Evolutionary conservation across 2,329 filamentous ascomycete genomes (phyloP).

Genomic region (Ramularia collo-cygni): DNA sequence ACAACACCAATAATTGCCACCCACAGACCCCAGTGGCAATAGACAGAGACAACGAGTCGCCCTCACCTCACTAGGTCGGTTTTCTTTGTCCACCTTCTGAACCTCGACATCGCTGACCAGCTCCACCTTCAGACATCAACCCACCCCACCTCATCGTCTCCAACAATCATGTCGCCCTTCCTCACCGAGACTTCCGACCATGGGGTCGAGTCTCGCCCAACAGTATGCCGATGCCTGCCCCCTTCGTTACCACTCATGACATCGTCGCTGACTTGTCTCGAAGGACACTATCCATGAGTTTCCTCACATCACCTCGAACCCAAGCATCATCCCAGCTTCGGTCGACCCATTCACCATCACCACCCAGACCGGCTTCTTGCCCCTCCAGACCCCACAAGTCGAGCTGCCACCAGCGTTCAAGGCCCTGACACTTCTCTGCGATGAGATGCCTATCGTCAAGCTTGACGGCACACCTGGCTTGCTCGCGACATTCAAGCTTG

Average conservation of each 20-base stretch:
- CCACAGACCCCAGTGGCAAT: too few relatives aligned
- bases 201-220: constrained; percentile 4
- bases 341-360: constrained; percentile 63
- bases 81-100: background rate
- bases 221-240: too few relatives aligned
- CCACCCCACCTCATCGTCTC: background rate
- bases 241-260: too few relatives aligned
- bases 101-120: constrained; percentile 7
- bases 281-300: constrained; percentile 16
- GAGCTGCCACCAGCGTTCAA: constrained; percentile 67
- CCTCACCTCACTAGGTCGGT: too few relatives aligned
- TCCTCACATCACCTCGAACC: constrained; percentile 25
- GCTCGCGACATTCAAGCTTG: constrained; percentile 66
- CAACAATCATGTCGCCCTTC: constrained; percentile 19
- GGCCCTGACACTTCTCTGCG: constrained; percentile 62
- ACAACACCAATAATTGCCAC: too few relatives aligned
- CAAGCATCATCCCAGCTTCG: constrained; percentile 20
- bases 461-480: constrained; percentile 67
- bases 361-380: constrained; percentile 66
- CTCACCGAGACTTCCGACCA: constrained; percentile 10
- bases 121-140: constrained; percentile 2
- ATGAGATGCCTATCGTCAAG: constrained; percentile 73
- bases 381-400: constrained; percentile 45
- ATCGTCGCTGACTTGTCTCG: too few relatives aligned
- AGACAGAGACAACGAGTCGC: too few relatives aligned